Conservation (phyloP, 208 protist genomes). For the Leptomonas pyrrhocoris region DNA sequence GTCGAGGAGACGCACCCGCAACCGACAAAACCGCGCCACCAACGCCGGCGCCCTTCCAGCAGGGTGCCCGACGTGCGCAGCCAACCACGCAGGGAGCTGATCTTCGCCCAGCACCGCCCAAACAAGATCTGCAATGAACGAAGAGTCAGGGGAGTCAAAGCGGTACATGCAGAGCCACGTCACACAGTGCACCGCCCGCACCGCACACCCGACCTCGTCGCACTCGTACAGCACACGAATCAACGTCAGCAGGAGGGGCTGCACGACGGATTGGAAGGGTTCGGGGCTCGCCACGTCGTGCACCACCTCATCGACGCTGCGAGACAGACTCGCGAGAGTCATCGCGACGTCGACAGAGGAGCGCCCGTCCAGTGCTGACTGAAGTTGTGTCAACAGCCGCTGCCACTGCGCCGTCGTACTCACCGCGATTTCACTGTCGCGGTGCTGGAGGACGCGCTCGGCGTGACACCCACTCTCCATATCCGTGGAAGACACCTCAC, state of each 20-base stretch:
- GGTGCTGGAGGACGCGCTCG: too few relatives aligned
- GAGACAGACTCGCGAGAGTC: constrained; percentile 42
- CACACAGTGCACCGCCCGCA: constrained; percentile 49
- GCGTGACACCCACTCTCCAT: neutral
- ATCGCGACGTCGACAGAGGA: constrained; percentile 40
- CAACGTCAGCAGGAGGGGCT: constrained; percentile 31
- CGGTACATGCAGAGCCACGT: constrained; percentile 79
- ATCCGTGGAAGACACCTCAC: neutral
- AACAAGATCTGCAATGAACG: constrained; percentile 33
- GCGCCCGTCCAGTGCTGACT: constrained; percentile 40
- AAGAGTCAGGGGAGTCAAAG: constrained; percentile 61
- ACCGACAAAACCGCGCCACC: constrained; percentile 15
- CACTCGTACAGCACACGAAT: constrained; percentile 45
- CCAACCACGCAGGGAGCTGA: constrained; percentile 8
- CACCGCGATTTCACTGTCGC: constrained; percentile 4
- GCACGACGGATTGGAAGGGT: neutral
- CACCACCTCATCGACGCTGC: constrained; percentile 48
- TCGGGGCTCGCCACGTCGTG: constrained; percentile 21
- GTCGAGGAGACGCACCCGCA: constrained; percentile 71
- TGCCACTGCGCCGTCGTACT: constrained; percentile 19
- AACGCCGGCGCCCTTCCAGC: neutral
- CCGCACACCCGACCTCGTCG: constrained; percentile 51
- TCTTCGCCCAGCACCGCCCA: constrained; percentile 18
- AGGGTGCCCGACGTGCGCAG: neutral
- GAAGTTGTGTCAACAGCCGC: constrained; percentile 10